Percentiles rank a stretch among this genome's conserved stretches.
Evolutionary conservation across 768 basidiomycete species (phyloP).

Genomic region (Phylloporus sp.): DNA sequence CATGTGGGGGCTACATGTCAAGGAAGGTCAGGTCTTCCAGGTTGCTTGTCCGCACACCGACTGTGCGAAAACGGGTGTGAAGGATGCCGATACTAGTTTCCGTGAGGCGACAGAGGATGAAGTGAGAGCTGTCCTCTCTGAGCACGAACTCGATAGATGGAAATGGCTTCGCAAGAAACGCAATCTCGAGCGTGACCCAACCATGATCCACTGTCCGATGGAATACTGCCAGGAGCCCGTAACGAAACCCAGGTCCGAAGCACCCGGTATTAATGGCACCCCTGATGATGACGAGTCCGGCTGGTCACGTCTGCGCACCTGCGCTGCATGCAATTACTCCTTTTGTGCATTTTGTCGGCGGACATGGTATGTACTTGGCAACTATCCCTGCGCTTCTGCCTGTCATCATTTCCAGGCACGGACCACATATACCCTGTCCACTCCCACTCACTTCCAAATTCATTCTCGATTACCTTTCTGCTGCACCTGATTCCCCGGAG

Average conservation of each 20-base stretch:
- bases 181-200: constrained; percentile 72
- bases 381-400: constrained; percentile 1
- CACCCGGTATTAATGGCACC: constrained; percentile 11
- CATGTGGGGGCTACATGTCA: constrained; percentile 80
- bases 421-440: constrained; percentile 67
- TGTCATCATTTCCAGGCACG: constrained; percentile 58
- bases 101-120: constrained; percentile 67
- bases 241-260: constrained; percentile 43
- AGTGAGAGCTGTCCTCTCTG: constrained; percentile 64
- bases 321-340: constrained; percentile 65
- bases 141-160: constrained; percentile 68
- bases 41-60: constrained; percentile 80
- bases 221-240: constrained; percentile 79
- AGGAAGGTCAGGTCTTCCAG: constrained; percentile 68
- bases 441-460: constrained; percentile 64
- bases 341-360: constrained; percentile 83
- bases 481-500: constrained; percentile 47
- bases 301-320: constrained; percentile 72
- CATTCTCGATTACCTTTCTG: constrained; percentile 61
- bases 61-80: constrained; percentile 56
- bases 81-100: constrained; percentile 18
- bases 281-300: constrained; percentile 51
- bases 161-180: constrained; percentile 72
- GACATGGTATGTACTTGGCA: constrained; percentile 55
- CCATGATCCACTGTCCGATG: constrained; percentile 78